Evolutionary conservation across 208 protist species (phyloP), one percentile per base, ranked within the genome.

Genomic region (Trypanosoma platydactyli): DNA sequence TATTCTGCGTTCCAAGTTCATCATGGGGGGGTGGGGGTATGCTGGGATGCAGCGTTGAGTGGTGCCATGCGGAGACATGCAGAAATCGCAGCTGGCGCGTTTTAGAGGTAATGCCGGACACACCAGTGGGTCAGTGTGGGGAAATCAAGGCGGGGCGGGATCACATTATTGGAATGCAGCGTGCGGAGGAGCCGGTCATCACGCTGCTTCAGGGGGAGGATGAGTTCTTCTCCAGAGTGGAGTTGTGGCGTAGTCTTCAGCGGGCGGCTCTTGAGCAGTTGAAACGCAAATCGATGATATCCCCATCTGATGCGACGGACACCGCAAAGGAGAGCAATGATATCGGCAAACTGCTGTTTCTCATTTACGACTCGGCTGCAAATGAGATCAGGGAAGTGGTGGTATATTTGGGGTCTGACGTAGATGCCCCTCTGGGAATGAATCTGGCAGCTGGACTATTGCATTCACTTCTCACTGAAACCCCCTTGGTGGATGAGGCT

Each of bases 161-260:
- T 46, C 93, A 92, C 73, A 83, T 97, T 29, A 79, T 97, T 60
- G 91, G 91, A 38, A 91, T 95, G 83, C 89, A 94, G 77, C 75
- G 61, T 5, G 54, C 77, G 1, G 64, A 86, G 50, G 81, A 89
- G 54, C 76, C 78, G 13, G 48, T 81, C 24, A 84, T 91, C 22
- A 83, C 86, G 16, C 63, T 94, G 42, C 65, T 97, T 22, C 64
- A 80, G 35, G 68, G 76, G 44, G 71, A 85, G 48, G 72, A 83
- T 24, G 88, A 93, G 48, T 83, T 97, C 25, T 81, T 86, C 56
- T 46, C 61, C 6, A 80, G 88, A 16, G 41, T 96, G 33, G 79
- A 84, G 56, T 33, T 73, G 33, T 94, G 85, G 84, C 80, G 85
- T 18, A 64, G 65, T 33, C 57, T 80, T 57, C 81, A 86, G 73